Percentiles rank a stretch among this genome's conserved stretches.
Evolutionary conservation across 2,329 filamentous ascomycete species (phyloP).

Genomic region (Lithohypha guttulata): DNA sequence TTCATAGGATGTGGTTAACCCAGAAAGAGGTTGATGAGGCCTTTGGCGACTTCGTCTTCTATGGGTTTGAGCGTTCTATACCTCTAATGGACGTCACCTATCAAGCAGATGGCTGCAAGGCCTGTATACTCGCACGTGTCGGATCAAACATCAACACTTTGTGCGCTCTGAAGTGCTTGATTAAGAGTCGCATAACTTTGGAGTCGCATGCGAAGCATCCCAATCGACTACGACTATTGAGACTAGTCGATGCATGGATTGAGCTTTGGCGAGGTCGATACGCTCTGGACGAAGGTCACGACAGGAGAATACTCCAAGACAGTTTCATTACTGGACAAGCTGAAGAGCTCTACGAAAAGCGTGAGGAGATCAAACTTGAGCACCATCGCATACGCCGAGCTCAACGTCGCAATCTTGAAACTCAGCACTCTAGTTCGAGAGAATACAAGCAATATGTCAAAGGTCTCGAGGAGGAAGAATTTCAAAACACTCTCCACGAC

Average conservation of each 20-base stretch:
- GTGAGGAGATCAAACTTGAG: slow-evolving; percentile 5
- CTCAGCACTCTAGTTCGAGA: background rate
- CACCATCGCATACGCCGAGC: slow-evolving; percentile 2
- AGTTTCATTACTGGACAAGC: background rate
- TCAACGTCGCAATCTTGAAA: slow-evolving; percentile 1
- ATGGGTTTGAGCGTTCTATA: background rate
- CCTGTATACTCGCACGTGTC: slow-evolving; percentile 5
- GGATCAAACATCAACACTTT: background rate
- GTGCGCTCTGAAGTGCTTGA: background rate
- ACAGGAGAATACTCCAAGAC: background rate
- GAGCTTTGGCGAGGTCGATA: background rate
- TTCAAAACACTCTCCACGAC: background rate
- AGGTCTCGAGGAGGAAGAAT: slow-evolving; percentile 1
- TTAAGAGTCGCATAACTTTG: slow-evolving; percentile 4
- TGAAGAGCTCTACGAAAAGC: slow-evolving; percentile 7
- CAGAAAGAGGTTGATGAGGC: background rate
- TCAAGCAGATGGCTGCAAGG: slow-evolving; percentile 4
- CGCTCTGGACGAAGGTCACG: background rate
- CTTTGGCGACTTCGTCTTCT: slow-evolving; percentile 1
- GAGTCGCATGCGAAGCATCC: slow-evolving; percentile 5
- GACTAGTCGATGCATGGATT: slow-evolving; percentile 5
- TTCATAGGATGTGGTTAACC: slow-evolving; percentile 4
- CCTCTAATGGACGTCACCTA: background rate
- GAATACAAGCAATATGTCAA: slow-evolving; percentile 1
- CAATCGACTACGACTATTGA: background rate